Evolutionary conservation across 1,139 yeast species (phyloP), one percentile per base, ranked within the genome.

Genomic region (Kodamaea fungicola): DNA sequence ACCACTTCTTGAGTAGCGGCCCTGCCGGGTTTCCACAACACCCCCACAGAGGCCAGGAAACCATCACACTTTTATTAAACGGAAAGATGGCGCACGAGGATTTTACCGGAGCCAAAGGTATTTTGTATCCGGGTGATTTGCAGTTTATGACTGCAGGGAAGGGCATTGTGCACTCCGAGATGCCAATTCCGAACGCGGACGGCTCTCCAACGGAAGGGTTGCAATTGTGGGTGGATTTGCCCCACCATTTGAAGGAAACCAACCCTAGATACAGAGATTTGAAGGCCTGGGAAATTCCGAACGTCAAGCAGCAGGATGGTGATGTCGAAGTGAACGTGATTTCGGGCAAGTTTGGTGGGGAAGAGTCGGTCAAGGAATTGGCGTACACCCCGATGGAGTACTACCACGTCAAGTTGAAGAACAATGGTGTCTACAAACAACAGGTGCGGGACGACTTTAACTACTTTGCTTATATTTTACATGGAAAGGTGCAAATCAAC

Each of bases 71-170:
- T 51, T 65, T 89, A 40, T 61, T 81, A 42, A 71, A 78, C 39
- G 96, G 96, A 34, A 80, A 78, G 41, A 68, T 89, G 61, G 92
- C 94, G 22, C 97, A 89, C 59, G 96, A 87, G 59, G 97, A 89
- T 59, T 87, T 88, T 65, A 86, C 95, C 2, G 96, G 96, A 1
- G 69, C 83, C 26, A 74, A 76, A 40, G 96, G 96, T 38, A 71
- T 87, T 13, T 66, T 89, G 39, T 76, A 78, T 42, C 81, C 89
- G 16, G 97, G 96, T 36, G 97, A 89, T 56, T 67, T 89, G 49
- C 97, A 89, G 63, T 88, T 89, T 57, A 89, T 89, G 95, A 89
- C 96, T 40, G 96, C 96, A 7, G 96, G 97, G 40, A 77, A 74
- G 48, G 97, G 96, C 38, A 78, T 88, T 32, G 88, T 86, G 28